These are phyloP conservation scores for Macrolepiota albuminosa DNA, from an alignment of 768 basidiomycete species.

Conservation along the genomic window DNA sequence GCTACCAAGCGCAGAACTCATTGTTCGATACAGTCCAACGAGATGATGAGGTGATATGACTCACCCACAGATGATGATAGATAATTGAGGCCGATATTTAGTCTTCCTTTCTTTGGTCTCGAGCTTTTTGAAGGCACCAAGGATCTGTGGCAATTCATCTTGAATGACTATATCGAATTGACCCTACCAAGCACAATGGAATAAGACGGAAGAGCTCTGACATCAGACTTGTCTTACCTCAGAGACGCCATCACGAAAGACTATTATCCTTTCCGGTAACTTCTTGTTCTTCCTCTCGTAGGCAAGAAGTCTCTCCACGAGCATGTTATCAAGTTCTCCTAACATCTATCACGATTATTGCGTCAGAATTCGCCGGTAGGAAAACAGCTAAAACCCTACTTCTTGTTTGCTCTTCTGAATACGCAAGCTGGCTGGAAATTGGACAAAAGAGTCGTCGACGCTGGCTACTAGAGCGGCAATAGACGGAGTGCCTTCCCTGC, in stretches of 20 bases:
- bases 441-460: slow-evolving; percentile 61
- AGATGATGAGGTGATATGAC: slow-evolving; percentile 2
- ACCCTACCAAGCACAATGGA: slow-evolving; percentile 39
- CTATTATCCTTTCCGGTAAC: slow-evolving; percentile 63
- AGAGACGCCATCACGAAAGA: slow-evolving; percentile 82
- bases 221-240: slow-evolving; percentile 41
- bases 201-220: neutral
- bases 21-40: neutral
- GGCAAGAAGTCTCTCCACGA: slow-evolving; percentile 59
- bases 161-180: slow-evolving; percentile 62
- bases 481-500: slow-evolving; percentile 68
- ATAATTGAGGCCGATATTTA: slow-evolving; percentile 56
- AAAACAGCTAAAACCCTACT: slow-evolving; percentile 18
- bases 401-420: slow-evolving; percentile 58
- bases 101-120: slow-evolving; percentile 34
- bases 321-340: slow-evolving; percentile 57
- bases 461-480: slow-evolving; percentile 83
- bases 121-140: slow-evolving; percentile 53
- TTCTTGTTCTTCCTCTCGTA: slow-evolving; percentile 51
- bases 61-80: slow-evolving; percentile 73
- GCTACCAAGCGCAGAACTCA: slow-evolving; percentile 13
- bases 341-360: slow-evolving; percentile 54
- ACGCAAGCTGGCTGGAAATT: slow-evolving; percentile 71
- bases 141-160: slow-evolving; percentile 59
- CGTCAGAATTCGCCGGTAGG: neutral